Percentiles rank a stretch among this genome's conserved stretches.
Conservation (phyloP, 2,329 filamentous ascomycete species). For the Diplocarpon mali region DNA sequence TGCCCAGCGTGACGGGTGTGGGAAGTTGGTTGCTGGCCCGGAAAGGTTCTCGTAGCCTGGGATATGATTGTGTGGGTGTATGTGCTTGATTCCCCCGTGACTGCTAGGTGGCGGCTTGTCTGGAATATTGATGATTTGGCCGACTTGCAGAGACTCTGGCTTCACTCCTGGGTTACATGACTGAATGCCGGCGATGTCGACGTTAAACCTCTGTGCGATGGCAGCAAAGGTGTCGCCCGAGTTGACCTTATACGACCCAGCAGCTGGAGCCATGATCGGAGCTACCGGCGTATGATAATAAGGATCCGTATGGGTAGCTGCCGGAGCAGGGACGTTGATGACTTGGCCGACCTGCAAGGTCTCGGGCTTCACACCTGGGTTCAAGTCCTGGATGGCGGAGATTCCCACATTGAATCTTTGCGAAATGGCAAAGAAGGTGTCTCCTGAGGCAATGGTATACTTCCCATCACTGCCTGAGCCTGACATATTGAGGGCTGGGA, state of each 20-base stretch:
- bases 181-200: not conserved
- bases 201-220: not conserved
- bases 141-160: conserved; percentile 8
- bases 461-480: not conserved
- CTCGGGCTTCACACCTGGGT: conserved; percentile 1
- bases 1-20: conserved; percentile 6
- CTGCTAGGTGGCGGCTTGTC: not conserved
- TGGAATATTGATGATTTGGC: conserved; percentile 5
- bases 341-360: conserved; percentile 1
- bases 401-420: not conserved
- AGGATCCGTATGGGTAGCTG: too few relatives aligned
- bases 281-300: not conserved
- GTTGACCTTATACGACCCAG: not conserved
- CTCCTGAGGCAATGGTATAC: conserved; percentile 1
- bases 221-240: conserved; percentile 4
- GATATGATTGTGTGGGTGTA: not conserved
- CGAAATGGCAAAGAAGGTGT: conserved; percentile 1
- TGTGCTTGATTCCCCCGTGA: not conserved
- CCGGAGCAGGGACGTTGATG: not conserved
- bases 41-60: conserved; percentile 7
- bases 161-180: conserved; percentile 1
- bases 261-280: not conserved
- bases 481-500: not conserved
- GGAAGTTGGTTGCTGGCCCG: conserved; percentile 6
- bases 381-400: not conserved